phyloP scores from a whole-genome alignment of 805 yeast species.

The Komagataella ulmi region DNA sequence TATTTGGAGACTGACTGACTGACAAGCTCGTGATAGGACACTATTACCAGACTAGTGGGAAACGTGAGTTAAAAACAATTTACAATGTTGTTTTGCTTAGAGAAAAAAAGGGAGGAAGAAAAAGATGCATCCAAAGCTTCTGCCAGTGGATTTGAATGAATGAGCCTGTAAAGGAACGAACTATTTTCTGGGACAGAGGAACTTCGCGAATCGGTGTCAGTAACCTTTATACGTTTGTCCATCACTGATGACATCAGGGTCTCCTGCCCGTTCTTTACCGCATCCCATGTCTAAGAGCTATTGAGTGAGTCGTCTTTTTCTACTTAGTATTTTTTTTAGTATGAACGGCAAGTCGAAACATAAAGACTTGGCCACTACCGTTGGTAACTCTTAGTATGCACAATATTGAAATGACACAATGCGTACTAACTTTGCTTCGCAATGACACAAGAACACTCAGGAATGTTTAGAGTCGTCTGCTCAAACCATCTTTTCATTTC shows the following conservation, averaged over 20 bases:
- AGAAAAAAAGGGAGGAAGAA: neutral
- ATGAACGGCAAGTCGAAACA: neutral
- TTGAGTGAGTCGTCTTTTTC: neutral
- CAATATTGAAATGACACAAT: neutral
- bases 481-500: no score
- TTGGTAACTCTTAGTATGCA: neutral
- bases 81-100: neutral
- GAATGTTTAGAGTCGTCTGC: neutral
- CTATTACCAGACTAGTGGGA: neutral
- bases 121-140: neutral
- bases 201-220: neutral
- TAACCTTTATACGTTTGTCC: neutral
- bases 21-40: neutral
- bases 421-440: neutral
- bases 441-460: neutral
- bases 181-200: neutral
- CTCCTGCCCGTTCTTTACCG: neutral
- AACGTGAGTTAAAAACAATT: neutral
- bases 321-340: neutral
- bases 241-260: neutral
- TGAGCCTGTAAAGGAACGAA: neutral
- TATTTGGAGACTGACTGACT: neutral
- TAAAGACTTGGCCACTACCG: neutral
- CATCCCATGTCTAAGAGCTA: neutral
- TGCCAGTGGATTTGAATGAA: neutral